Evolutionary conservation across 2,329 filamentous ascomycete species (phyloP).

Genomic region (Colletotrichum cuscutae): DNA sequence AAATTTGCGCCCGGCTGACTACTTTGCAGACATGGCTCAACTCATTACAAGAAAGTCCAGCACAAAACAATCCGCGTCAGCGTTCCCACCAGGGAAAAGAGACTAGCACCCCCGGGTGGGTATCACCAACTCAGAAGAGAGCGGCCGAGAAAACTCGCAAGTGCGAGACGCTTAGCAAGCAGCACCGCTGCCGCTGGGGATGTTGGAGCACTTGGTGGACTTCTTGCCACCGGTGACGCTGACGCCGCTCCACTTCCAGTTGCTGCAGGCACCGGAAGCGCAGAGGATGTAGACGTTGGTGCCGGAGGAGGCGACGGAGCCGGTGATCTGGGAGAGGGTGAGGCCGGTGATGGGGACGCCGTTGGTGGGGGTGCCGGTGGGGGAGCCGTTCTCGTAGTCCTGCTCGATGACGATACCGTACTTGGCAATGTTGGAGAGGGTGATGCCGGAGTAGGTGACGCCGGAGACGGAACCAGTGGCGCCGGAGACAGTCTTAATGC

Average conservation of each 20-base stretch:
- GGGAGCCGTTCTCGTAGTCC: slow-evolving; percentile 60
- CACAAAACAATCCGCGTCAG: neutral
- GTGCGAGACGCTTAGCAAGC: slow-evolving; percentile 20
- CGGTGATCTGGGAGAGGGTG: slow-evolving; percentile 54
- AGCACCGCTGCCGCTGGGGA: slow-evolving; percentile 38
- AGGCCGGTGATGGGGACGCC: slow-evolving; percentile 66
- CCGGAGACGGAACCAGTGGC: slow-evolving; percentile 56
- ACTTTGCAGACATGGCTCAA: slow-evolving; percentile 35
- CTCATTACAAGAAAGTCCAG: neutral
- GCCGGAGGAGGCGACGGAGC: slow-evolving; percentile 51
- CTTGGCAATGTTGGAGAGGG: slow-evolving; percentile 52
- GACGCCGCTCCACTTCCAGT: slow-evolving; percentile 64
- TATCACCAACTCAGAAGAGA: neutral
- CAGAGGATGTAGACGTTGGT: slow-evolving; percentile 64
- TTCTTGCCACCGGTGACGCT: slow-evolving; percentile 61
- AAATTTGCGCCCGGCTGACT: neutral
- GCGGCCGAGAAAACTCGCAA: neutral
- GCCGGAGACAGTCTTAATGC: slow-evolving; percentile 60
- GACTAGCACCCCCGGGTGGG: neutral
- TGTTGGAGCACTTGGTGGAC: slow-evolving; percentile 40
- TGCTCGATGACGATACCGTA: slow-evolving; percentile 53
- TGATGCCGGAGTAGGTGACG: slow-evolving; percentile 56
- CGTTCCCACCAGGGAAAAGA: neutral
- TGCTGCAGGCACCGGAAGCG: slow-evolving; percentile 58
- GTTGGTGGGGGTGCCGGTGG: slow-evolving; percentile 53